phyloP scores from a whole-genome alignment of 768 basidiomycete genomes.

The Mycena galericulata region DNA sequence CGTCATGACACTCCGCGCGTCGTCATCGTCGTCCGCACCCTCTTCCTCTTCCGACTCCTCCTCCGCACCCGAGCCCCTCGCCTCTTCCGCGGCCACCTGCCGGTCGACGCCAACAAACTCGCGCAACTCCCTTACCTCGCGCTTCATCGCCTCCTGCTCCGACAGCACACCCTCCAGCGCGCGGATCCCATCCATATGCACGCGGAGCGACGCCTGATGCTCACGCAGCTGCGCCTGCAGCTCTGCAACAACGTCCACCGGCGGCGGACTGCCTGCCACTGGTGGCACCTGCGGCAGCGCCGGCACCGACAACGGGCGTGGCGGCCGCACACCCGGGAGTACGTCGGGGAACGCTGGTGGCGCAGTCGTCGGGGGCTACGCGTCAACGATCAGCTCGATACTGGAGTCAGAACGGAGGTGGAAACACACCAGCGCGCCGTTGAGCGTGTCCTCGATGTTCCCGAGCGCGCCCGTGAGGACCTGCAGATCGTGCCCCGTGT shows the following conservation, averaged over 20 bases:
- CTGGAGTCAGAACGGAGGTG: neutral
- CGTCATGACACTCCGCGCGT: constrained; percentile 78
- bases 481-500: constrained; percentile 89
- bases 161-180: constrained; percentile 83
- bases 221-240: constrained; percentile 88
- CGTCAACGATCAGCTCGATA: neutral
- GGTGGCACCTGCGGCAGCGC: constrained; percentile 30
- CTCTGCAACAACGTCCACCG: constrained; percentile 55
- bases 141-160: constrained; percentile 87
- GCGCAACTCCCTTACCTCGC: constrained; percentile 78
- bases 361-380: constrained; percentile 61
- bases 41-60: constrained; percentile 16
- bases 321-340: constrained; percentile 75
- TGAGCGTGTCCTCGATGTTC: constrained; percentile 93
- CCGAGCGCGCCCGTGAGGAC: constrained; percentile 81
- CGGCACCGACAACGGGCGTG: constrained; percentile 46
- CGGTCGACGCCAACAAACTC: constrained; percentile 60
- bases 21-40: constrained; percentile 72
- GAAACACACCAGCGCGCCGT: constrained; percentile 77
- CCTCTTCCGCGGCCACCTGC: neutral
- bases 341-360: constrained; percentile 71
- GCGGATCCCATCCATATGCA: constrained; percentile 84
- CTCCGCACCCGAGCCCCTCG: neutral
- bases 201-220: constrained; percentile 81
- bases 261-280: neutral